Evolutionary conservation across 78 protist species (phyloP).

Genomic region (Mantamonas sphyraenae): DNA sequence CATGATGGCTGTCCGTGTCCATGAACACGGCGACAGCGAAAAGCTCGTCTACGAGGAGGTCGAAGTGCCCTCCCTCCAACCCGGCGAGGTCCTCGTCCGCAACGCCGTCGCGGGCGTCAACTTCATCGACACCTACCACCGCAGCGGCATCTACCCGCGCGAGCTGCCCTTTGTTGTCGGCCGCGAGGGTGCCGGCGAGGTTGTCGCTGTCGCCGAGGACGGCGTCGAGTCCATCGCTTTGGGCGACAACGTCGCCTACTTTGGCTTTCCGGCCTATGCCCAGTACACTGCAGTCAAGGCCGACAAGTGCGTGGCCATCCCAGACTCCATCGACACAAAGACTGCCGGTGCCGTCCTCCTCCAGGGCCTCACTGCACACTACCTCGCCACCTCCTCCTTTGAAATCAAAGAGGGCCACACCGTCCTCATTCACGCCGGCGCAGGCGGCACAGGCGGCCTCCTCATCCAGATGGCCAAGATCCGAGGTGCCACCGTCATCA

Average conservation of each 20-base stretch:
- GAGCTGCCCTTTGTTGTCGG: conserved; percentile 40
- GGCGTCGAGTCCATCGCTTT: background rate
- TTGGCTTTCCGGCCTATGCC: conserved; percentile 32
- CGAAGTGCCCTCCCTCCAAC: conserved; percentile 6
- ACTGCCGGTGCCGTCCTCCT: conserved; percentile 55
- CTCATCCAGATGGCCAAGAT: conserved; percentile 52
- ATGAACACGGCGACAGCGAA: conserved; percentile 18
- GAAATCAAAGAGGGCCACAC: conserved; percentile 16
- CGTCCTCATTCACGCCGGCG: conserved; percentile 70
- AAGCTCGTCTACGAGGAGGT: conserved; percentile 17
- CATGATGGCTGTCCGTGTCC: too few relatives aligned
- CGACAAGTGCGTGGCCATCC: background rate
- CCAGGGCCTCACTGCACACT: conserved; percentile 69
- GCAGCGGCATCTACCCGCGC: conserved; percentile 42
- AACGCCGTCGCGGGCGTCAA: conserved; percentile 47
- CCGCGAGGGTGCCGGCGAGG: conserved; percentile 58
- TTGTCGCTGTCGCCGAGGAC: conserved; percentile 31
- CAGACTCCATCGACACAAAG: too few relatives aligned
- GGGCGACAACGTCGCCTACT: conserved; percentile 53
- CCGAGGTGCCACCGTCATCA: conserved; percentile 58
- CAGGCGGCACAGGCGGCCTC: conserved; percentile 67
- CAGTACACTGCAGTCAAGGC: conserved; percentile 25
- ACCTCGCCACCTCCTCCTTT: conserved; percentile 28
- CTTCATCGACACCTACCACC: conserved; percentile 65
- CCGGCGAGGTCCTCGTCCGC: conserved; percentile 28